Evolutionary conservation across 169 alveolate genomes (phyloP).

Genomic region (Plasmodium yoelii): DNA sequence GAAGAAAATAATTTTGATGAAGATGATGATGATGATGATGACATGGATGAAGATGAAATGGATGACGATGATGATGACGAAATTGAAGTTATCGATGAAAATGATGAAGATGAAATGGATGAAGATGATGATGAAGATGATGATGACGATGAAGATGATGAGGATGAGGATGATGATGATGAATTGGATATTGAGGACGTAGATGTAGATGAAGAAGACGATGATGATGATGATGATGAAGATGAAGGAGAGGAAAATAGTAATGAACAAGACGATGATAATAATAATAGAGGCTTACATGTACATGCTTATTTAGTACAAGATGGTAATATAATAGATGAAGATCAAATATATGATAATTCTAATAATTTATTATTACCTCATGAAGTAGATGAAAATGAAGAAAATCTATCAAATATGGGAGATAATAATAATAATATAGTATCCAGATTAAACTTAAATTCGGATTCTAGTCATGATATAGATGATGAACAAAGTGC

Average conservation of each 20-base stretch:
- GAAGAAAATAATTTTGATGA: constrained; percentile 67
- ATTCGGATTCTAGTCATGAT: constrained; percentile 58
- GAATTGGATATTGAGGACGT: constrained; percentile 39
- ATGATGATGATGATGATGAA: constrained; percentile 36
- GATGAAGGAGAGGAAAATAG: constrained; percentile 26
- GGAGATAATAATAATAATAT: constrained; percentile 48
- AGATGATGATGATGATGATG: constrained; percentile 78
- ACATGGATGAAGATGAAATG: constrained; percentile 72
- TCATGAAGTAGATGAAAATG: constrained; percentile 86
- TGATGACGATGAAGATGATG: constrained; percentile 55
- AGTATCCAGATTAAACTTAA: constrained; percentile 45
- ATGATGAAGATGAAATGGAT: constrained; percentile 77
- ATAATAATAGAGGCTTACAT: constrained; percentile 73
- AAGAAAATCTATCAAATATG: constrained; percentile 40
- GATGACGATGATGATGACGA: constrained; percentile 76
- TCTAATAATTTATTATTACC: constrained; percentile 79
- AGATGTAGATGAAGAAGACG: constrained; percentile 79
- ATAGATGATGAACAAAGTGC: constrained; percentile 39
- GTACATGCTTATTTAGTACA: constrained; percentile 81
- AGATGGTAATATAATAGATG: constrained; percentile 79
- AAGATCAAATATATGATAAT: constrained; percentile 78
- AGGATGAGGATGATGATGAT: constrained; percentile 61
- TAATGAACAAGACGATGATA: constrained; percentile 69
- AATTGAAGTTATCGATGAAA: constrained; percentile 75
- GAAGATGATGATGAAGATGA: constrained; percentile 62